phyloP scores from a whole-genome alignment of 176 grass and related monocot species.

The Dendrocalamus sinicus region DNA sequence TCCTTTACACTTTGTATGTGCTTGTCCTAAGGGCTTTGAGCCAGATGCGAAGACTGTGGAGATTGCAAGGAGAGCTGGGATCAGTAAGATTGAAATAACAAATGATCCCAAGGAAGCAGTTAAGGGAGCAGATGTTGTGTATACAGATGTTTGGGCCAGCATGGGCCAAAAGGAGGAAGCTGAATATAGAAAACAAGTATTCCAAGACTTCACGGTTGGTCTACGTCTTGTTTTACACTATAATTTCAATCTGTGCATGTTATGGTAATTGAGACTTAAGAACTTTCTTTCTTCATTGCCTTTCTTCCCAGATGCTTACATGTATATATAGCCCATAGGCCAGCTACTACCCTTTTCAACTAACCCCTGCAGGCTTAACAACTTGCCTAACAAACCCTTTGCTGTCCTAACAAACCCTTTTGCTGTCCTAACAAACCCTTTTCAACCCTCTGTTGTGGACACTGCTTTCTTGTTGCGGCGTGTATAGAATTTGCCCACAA shows the following conservation, averaged over 20 bases:
- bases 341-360: too few species aligned
- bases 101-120: constrained; percentile 94
- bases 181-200: constrained; percentile 80
- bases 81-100: constrained; percentile 94
- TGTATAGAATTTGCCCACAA: too few species aligned
- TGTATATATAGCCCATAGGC: too few species aligned
- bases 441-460: too few species aligned
- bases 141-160: constrained; percentile 99
- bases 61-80: constrained; percentile 71
- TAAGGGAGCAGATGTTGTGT: constrained; percentile 91
- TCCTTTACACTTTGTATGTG: constrained; percentile 93
- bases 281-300: too few species aligned
- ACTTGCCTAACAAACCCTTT: too few species aligned
- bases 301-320: too few species aligned
- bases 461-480: too few species aligned
- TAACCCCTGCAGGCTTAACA: too few species aligned
- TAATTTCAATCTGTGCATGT: not conserved
- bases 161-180: constrained; percentile 99
- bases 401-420: too few species aligned
- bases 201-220: constrained; percentile 87
- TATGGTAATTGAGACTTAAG: too few species aligned
- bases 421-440: too few species aligned
- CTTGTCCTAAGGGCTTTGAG: constrained; percentile 93
- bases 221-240: not conserved
- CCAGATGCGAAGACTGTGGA: constrained; percentile 87